A percentile compares a stretch with the other conserved stretches of the same genome.
These are phyloP conservation scores for Coemansia guatemalensis DNA, from an alignment of 192 early-diverging fungal species.

Conservation along the genomic window DNA sequence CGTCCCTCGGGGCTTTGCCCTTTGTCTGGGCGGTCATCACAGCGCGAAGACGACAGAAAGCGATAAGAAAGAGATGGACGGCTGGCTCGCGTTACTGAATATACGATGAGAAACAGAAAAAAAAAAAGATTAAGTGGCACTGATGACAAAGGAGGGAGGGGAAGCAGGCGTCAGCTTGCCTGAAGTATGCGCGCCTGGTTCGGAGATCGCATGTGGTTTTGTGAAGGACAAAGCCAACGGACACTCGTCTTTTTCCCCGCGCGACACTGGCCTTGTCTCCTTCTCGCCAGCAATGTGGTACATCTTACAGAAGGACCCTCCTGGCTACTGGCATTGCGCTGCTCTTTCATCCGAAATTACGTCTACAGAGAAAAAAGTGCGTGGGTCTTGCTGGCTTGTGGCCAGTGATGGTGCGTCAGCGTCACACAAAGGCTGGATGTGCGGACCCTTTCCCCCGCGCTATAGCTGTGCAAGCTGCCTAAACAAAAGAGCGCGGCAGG, in stretches of 20 bases:
- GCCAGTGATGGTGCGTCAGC: neutral
- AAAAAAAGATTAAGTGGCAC: conserved; percentile 1
- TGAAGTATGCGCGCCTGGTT: neutral
- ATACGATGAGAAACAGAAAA: conserved; percentile 3
- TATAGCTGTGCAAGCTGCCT: neutral
- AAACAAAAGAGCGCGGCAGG: neutral
- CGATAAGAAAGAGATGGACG: neutral
- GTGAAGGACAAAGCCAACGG: neutral
- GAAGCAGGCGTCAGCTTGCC: neutral
- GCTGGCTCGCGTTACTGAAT: neutral
- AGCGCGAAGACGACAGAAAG: neutral
- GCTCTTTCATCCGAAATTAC: neutral
- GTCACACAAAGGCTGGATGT: neutral
- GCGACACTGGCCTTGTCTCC: neutral
- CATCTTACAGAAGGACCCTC: neutral
- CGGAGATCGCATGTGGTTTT: neutral
- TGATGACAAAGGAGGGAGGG: neutral
- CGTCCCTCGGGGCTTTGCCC: conserved; percentile 17
- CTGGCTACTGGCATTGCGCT: neutral
- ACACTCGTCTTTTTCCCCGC: neutral
- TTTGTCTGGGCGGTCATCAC: conserved; percentile 33
- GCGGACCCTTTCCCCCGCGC: neutral
- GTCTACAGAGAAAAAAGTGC: neutral
- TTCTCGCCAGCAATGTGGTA: neutral
- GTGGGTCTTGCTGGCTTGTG: neutral